Base-by-base conservation (phyloP, 2,329 filamentous ascomycete species). In the Clathrospora elynae region DNA sequence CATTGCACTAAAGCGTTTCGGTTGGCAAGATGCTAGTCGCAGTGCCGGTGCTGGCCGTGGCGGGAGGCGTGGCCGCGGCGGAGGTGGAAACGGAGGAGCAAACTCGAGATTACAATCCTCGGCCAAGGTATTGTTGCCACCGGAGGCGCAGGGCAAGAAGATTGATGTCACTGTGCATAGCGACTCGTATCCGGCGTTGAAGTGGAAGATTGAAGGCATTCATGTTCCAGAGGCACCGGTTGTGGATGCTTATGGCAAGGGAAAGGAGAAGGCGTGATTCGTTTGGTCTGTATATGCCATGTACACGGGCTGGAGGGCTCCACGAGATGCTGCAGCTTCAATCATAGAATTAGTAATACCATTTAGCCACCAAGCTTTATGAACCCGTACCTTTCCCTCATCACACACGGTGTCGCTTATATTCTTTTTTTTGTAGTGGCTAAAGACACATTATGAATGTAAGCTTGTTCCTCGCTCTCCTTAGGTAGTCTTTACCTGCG, bases 141-240 rank as follows among this genome's bases (percentile, higher is more conserved):
- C 78, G 11, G 68, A 66, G 23, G 64, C 65, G 17, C 73, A 75
- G 51, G 77, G 73, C 10, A 82, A 83, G 59, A 86, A 79, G 65
- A 70, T 95, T 7, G 86, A 90, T 62, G 79, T 96, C 3, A 67
- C 80, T 49, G 83, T 96, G 2, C 75, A 93, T 12, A 97, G 92
- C 70, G 93, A 97, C 76, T 84, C 84, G 11, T 97, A 97, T 71
- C 75, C 90, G 22, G 89, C 87, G 0, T 82, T 97, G 78, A 74
- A 77, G 55, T 86, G 83, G 83, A 70, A 55, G 20, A 52, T 83
- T 4, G 68, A 73, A 12, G 74, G 73, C 3, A 71, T 84, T 6
- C 77, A 79, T 34, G 71, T 84, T 3, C 75, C 77, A 5, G 54
- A 66, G 35, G 70, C 65, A 6, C 64, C 69, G 28, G 41, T 39